Conservation (phyloP, 345 rosid species). For the Psidium friedrichsthalianum region DNA sequence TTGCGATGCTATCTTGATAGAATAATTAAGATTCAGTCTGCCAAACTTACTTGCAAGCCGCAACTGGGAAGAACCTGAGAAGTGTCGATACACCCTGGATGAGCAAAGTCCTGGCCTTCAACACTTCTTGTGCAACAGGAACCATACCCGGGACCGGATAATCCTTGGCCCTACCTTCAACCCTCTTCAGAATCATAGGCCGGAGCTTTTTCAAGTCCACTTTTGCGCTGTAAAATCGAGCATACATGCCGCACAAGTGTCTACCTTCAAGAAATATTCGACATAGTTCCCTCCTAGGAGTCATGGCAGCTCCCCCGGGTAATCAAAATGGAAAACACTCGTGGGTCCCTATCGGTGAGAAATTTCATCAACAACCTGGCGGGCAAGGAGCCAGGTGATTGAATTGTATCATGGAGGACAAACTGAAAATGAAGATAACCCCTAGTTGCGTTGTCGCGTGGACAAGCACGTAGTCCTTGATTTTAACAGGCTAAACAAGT, state of each 20-base stretch:
- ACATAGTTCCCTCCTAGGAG: neutral
- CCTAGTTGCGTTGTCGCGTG: neutral
- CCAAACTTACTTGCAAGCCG: conserved; percentile 66
- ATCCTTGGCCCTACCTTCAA: conserved; percentile 57
- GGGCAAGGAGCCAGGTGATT: neutral
- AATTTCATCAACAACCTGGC: neutral
- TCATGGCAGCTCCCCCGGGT: neutral
- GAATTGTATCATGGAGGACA: neutral
- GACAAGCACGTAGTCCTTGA: neutral
- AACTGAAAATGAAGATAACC: neutral
- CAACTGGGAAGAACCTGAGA: conserved; percentile 38
- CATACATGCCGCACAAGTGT: neutral
- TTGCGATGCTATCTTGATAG: neutral
- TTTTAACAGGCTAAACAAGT: neutral
- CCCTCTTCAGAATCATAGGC: conserved; percentile 72
- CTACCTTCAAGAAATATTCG: neutral
- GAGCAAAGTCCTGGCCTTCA: conserved; percentile 39
- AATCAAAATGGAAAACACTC: neutral
- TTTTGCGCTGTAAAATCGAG: conserved; percentile 38
- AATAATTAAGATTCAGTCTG: neutral
- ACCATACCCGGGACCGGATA: conserved; percentile 48
- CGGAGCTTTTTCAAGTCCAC: conserved; percentile 49
- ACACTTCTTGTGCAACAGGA: conserved; percentile 64
- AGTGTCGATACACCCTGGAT: conserved; percentile 47
- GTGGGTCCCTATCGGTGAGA: neutral